Conservation (phyloP, 441 rosid species). For the Jatropha podagrica region DNA sequence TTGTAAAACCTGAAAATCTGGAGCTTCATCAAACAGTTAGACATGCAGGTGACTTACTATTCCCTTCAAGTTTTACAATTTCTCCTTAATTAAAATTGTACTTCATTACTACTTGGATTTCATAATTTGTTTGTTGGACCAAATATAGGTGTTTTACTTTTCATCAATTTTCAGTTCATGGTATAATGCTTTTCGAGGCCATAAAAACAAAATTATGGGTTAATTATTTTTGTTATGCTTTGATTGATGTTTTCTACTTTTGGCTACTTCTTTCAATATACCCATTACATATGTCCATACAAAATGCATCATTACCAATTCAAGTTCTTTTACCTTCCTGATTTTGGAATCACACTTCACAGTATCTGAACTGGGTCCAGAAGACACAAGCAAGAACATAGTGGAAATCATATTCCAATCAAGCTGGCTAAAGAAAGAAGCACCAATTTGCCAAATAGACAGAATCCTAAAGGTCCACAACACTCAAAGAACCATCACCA, state of each 20-base stretch:
- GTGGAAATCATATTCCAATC: conserved; percentile 85
- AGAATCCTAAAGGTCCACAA: conserved; percentile 73
- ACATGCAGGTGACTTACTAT: conserved; percentile 55
- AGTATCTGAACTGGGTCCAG: conserved; percentile 70
- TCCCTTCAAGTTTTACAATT: background rate
- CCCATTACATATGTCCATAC: background rate
- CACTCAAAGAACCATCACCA: conserved; percentile 60
- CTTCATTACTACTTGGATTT: background rate
- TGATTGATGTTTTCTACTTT: background rate
- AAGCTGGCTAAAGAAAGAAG: conserved; percentile 69
- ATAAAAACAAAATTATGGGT: background rate
- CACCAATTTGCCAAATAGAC: conserved; percentile 65
- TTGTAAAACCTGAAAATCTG: conserved; percentile 57
- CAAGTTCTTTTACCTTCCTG: background rate
- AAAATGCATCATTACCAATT: background rate
- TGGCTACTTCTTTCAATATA: background rate
- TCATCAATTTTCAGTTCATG: background rate
- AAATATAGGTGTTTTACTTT: background rate
- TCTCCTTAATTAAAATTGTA: background rate
- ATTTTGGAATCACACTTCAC: conserved; percentile 12
- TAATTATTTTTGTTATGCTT: background rate
- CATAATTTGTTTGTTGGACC: background rate
- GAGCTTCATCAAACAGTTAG: conserved; percentile 68
- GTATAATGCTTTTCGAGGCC: conserved; percentile 4
- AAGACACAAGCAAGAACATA: conserved; percentile 83